phyloP scores from a whole-genome alignment of 2,329 filamentous ascomycete species.

The Fusarium sp. region DNA sequence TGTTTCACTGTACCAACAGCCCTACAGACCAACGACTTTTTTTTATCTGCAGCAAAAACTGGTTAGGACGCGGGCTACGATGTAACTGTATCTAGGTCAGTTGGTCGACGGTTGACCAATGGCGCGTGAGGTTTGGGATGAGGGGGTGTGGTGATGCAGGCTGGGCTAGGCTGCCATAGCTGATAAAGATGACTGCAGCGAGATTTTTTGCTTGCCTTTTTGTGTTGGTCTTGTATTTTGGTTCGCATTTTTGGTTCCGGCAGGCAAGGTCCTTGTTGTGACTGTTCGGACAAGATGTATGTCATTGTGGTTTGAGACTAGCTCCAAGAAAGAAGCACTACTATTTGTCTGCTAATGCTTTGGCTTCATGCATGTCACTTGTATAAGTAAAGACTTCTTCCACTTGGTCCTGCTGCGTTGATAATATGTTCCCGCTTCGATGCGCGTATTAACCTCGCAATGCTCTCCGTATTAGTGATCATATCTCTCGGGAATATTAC shows the following conservation, averaged over 20 bases:
- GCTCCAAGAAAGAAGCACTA: neutral
- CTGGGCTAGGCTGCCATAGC: conserved; percentile 35
- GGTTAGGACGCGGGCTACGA: conserved; percentile 4
- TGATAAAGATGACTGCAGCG: conserved; percentile 28
- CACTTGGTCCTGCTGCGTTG: neutral
- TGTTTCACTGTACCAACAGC: conserved; percentile 3
- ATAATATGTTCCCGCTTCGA: neutral
- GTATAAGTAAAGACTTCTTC: neutral
- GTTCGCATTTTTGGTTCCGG: conserved; percentile 20
- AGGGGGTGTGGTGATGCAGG: conserved; percentile 38
- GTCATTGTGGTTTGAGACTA: neutral
- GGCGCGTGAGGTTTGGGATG: neutral
- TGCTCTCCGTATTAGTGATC: conserved; percentile 1
- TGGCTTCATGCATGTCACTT: neutral
- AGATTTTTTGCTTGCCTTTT: conserved; percentile 15
- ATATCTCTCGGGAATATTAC: neutral
- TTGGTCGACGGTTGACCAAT: conserved; percentile 31
- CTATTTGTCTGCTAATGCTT: neutral
- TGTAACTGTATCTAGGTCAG: conserved; percentile 34
- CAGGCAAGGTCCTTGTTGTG: neutral
- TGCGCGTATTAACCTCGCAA: neutral
- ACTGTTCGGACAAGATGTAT: neutral
- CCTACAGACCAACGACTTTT: neutral
- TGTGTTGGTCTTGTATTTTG: conserved; percentile 1
- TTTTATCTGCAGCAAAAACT: conserved; percentile 15